phyloP scores from a whole-genome alignment of 179 eudicot genomes.

The Camellia oleifera region DNA sequence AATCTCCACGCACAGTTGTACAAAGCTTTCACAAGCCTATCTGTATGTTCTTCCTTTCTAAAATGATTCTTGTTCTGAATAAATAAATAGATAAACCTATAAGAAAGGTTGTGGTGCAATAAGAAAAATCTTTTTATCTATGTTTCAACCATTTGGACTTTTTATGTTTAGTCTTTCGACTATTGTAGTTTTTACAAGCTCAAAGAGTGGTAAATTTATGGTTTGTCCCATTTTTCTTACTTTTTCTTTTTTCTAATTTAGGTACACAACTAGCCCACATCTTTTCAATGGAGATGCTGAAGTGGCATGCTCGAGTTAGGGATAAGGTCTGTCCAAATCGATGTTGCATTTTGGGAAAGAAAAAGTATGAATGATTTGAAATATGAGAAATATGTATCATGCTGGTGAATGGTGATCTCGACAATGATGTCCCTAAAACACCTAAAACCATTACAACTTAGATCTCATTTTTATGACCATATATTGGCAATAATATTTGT shows the following conservation, averaged over 20 bases:
- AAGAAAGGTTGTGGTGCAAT: neutral
- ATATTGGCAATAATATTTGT: neutral
- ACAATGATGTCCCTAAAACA: neutral
- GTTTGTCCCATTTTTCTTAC: neutral
- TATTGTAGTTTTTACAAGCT: no score
- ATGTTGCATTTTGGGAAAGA: neutral
- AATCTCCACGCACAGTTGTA: constrained; percentile 74
- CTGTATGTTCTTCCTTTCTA: constrained; percentile 45
- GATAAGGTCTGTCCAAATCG: constrained; percentile 45
- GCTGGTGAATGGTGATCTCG: constrained; percentile 7
- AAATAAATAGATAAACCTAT: neutral
- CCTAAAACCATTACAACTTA: neutral
- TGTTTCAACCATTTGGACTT: neutral
- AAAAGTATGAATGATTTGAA: neutral
- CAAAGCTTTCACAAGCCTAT: constrained; percentile 75
- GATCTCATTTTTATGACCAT: neutral
- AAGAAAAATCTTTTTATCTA: neutral
- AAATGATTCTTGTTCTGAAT: neutral
- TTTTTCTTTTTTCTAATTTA: constrained; percentile 23
- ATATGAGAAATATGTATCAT: neutral
- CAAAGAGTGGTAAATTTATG: no score
- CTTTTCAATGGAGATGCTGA: constrained; percentile 73
- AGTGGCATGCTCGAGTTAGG: constrained; percentile 80
- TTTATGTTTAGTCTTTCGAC: neutral
- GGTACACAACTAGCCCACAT: constrained; percentile 99